These are phyloP conservation scores for Corylus avellana DNA, from an alignment of 306 rosid genomes.

Conservation along the genomic window DNA sequence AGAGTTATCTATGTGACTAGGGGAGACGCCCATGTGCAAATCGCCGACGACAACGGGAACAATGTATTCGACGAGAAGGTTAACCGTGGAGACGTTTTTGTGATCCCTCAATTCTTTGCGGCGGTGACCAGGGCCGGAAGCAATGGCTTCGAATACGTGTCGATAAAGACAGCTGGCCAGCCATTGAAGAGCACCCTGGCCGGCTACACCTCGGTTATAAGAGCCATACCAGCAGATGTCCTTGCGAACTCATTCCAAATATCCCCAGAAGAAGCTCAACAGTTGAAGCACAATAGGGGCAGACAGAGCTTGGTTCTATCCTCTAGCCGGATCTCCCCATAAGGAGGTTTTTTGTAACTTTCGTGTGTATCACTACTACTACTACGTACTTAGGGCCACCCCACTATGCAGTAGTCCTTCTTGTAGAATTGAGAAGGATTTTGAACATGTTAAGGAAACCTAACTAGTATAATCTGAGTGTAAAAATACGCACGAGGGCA, in stretches of 20 bases:
- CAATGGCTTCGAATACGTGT: slow-evolving; percentile 28
- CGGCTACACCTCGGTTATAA: slow-evolving; percentile 27
- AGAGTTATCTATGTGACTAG: slow-evolving; percentile 27
- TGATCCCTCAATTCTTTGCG: slow-evolving; percentile 27
- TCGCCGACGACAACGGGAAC: slow-evolving; percentile 21
- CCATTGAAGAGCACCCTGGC: slow-evolving; percentile 28
- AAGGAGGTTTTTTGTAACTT: not conserved
- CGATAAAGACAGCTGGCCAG: slow-evolving; percentile 23
- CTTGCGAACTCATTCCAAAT: slow-evolving; percentile 22
- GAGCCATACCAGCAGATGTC: slow-evolving; percentile 22
- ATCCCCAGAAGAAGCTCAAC: slow-evolving; percentile 13
- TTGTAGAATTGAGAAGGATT: slow-evolving; percentile 4
- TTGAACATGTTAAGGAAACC: not conserved
- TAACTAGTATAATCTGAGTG: not conserved
- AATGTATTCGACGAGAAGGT: slow-evolving; percentile 21
- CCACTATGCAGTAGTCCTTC: not conserved
- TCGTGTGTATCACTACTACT: not conserved
- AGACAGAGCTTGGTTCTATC: slow-evolving; percentile 26
- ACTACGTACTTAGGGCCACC: slow-evolving; percentile 7
- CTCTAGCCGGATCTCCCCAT: not conserved
- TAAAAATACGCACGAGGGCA: not conserved
- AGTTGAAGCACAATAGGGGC: slow-evolving; percentile 25
- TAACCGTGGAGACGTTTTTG: slow-evolving; percentile 14
- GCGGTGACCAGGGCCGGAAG: not conserved
- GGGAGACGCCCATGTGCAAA: slow-evolving; percentile 30